Base-by-base conservation (phyloP, 768 basidiomycete genomes). In the Suillus weaverae region DNA sequence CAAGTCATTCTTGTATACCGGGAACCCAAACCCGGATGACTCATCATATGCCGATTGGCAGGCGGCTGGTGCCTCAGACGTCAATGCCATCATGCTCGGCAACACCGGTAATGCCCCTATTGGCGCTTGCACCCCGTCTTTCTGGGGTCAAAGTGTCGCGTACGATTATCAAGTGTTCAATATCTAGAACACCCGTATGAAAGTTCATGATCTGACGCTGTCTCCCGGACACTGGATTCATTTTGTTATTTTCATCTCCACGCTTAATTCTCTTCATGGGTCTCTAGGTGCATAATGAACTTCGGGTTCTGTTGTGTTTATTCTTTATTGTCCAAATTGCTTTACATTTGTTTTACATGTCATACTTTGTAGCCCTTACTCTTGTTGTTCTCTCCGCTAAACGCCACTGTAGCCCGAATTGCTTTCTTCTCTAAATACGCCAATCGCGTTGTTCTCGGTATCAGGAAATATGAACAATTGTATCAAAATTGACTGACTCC, bases 131-230 rank as follows among this genome's bases (percentile, higher is more conserved):
- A 80, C 78, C 63, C 83, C 86, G 32, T 79, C 73, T 59, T 90
- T 90, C 77, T 92, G 91, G 90, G 91, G 91, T 26, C 68, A 76
- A 11, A 75, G 70, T 20, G 85, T 89, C 33, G 78, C 78, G 41
- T 94, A 87, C 70, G 91, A 92, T 77, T 92, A 92, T 75, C 90
- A 92, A 73, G 77, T 86, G 60, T 90, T 77, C 67, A 70, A 75
- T 68, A 76, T 82, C 67, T 83, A 78, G 38, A 66, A 38, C 11
- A 8, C 57, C 26, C 18, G 7, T 59, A 30, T 30, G 11, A 30
- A 41, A 32, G 1, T 32, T 35, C 8, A 39, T 18, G 33, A 35
- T 30, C 9, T 59, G 38, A 59, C 30, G 18, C 20, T 6, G 38
- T 59, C 26, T 30, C 36, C 56, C 10, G 16, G 26, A 59, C 26